Percentiles rank a stretch among this genome's conserved stretches.
phyloP scores from a whole-genome alignment of 352 stramenopile species.

The Phytopythium ostracodes region DNA sequence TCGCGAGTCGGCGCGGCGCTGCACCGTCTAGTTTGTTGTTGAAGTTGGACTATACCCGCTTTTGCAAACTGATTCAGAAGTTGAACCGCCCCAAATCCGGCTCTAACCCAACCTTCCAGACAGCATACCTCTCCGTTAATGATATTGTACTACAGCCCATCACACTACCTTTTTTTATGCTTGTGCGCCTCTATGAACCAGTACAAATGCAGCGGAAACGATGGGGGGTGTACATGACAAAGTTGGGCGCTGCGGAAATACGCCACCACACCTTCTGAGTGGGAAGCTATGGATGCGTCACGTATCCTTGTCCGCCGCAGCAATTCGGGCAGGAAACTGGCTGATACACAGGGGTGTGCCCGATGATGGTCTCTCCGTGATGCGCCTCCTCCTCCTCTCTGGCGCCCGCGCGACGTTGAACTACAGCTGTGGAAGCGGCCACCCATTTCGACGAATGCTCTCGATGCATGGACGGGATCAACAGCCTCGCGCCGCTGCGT shows the following conservation, averaged over 20 bases:
- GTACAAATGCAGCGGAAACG: neutral
- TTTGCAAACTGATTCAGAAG: constrained; percentile 3
- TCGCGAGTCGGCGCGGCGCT: neutral
- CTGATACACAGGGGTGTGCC: neutral
- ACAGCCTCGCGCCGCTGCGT: neutral
- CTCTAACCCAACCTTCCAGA: neutral
- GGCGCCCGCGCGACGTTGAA: neutral
- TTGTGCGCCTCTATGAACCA: neutral
- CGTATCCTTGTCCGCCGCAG: neutral
- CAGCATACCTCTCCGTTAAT: too few species aligned
- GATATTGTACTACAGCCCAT: too few species aligned
- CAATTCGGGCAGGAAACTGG: neutral
- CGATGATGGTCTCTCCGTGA: neutral
- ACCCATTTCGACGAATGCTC: neutral
- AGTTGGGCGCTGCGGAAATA: neutral
- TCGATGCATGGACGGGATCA: neutral
- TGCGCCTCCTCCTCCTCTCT: neutral
- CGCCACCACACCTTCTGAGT: neutral
- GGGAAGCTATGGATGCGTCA: neutral
- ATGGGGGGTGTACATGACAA: neutral
- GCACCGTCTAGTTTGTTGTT: neutral
- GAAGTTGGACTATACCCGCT: neutral
- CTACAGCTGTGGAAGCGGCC: too few species aligned
- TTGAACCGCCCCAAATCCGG: neutral
- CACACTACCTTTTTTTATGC: neutral